Conservation (phyloP, 2,329 filamentous ascomycete species). For the Tolypocladium sp. region DNA sequence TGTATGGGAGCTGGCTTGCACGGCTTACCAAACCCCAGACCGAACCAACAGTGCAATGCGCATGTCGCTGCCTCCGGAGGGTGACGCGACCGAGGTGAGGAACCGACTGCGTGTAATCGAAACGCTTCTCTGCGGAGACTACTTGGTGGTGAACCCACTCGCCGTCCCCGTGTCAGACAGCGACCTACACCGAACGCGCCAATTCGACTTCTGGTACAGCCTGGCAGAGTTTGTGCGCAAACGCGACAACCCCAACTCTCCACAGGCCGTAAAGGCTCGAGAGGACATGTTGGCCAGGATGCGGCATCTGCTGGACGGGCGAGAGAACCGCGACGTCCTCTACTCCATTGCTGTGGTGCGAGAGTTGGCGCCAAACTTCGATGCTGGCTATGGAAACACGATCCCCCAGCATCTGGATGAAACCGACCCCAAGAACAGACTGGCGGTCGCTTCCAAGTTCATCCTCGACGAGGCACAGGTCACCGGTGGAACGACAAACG, state of each 20-base stretch:
- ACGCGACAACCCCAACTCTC: slow-evolving; percentile 47
- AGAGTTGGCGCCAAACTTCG: slow-evolving; percentile 59
- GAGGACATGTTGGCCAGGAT: slow-evolving; percentile 57
- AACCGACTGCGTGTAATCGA: slow-evolving; percentile 70
- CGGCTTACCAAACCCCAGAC: slow-evolving; percentile 31
- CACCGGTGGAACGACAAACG: slow-evolving; percentile 63
- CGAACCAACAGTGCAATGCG: slow-evolving; percentile 23
- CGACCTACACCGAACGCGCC: slow-evolving; percentile 47
- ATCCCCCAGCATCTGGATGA: slow-evolving; percentile 55
- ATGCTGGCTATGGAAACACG: slow-evolving; percentile 46
- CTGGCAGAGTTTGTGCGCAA: slow-evolving; percentile 57
- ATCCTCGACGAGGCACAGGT: slow-evolving; percentile 54
- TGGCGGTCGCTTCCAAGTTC: slow-evolving; percentile 62
- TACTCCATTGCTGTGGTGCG: slow-evolving; percentile 81
- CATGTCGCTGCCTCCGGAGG: slow-evolving; percentile 36
- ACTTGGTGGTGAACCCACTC: slow-evolving; percentile 49
- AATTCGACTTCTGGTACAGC: slow-evolving; percentile 75
- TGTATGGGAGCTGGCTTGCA: slow-evolving; percentile 50
- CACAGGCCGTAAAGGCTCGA: slow-evolving; percentile 37
- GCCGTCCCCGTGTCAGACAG: slow-evolving; percentile 37
- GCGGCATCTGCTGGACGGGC: slow-evolving; percentile 64
- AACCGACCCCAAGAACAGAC: slow-evolving; percentile 55
- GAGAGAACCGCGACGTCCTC: slow-evolving; percentile 82
- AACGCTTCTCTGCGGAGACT: slow-evolving; percentile 63
- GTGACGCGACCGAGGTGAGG: slow-evolving; percentile 54